These are phyloP conservation scores for Somion occarium DNA, from an alignment of 1,284 basidiomycete species.

Conservation along the genomic window DNA sequence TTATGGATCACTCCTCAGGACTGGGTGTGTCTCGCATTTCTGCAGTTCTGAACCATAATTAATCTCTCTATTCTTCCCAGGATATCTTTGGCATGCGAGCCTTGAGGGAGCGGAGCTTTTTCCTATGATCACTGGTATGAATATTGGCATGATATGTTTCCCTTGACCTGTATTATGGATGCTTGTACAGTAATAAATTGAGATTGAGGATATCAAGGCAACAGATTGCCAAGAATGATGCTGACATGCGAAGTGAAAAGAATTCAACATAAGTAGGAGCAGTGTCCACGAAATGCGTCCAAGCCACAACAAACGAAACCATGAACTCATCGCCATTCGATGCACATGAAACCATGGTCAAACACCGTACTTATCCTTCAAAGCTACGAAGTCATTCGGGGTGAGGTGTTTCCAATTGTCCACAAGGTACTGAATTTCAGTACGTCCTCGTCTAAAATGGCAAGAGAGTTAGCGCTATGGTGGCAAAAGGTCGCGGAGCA, in stretches of 20 bases:
- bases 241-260: no score
- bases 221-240: no score
- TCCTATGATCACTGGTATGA: neutral
- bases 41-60: neutral
- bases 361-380: neutral
- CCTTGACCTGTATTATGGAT: no score
- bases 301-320: no score
- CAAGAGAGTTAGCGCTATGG: neutral
- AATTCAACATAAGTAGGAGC: no score
- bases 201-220: no score
- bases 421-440: neutral
- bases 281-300: no score
- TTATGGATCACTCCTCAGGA: constrained; percentile 86
- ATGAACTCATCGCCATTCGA: no score
- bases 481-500: neutral
- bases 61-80: constrained; percentile 32
- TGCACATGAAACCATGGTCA: neutral
- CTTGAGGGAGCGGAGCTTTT: constrained; percentile 73
- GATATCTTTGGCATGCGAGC: constrained; percentile 75
- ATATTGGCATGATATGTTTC: neutral
- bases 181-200: neutral
- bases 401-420: neutral
- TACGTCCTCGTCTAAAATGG: neutral
- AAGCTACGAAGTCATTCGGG: neutral
- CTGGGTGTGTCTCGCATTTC: constrained; percentile 58